Percentiles rank a stretch among this genome's conserved stretches.
Evolutionary conservation across 2,329 filamentous ascomycete species (phyloP).

Genomic region (Lanzia echinophila): DNA sequence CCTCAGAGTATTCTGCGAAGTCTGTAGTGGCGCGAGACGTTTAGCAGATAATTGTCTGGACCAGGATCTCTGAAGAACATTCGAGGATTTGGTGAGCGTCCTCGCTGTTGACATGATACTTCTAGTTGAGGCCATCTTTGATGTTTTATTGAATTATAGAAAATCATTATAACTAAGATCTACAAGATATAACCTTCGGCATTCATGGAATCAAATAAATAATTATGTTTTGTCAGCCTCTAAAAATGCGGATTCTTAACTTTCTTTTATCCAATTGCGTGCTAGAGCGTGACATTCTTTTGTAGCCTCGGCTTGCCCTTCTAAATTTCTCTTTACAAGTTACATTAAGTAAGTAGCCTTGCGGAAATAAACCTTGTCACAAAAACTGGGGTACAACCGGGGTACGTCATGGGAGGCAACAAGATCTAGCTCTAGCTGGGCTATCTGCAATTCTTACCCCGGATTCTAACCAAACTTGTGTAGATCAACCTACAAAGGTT

Average conservation of each 20-base stretch:
- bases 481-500: too few relatives aligned
- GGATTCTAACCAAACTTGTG: too few relatives aligned
- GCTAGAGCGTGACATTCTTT: slow-evolving; percentile 10
- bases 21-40: slow-evolving; percentile 5
- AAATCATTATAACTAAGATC: background rate
- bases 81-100: slow-evolving; percentile 15
- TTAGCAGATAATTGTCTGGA: slow-evolving; percentile 14
- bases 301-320: too few relatives aligned
- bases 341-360: too few relatives aligned
- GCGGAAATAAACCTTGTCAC: too few relatives aligned
- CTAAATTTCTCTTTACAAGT: too few relatives aligned
- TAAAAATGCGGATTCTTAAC: background rate
- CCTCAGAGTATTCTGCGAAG: slow-evolving; percentile 12
- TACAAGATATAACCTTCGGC: background rate
- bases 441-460: background rate
- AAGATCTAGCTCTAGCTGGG: background rate
- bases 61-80: slow-evolving; percentile 13
- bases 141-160: background rate
- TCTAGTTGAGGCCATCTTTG: slow-evolving; percentile 23
- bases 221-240: slow-evolving; percentile 14
- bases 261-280: slow-evolving; percentile 14
- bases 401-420: background rate
- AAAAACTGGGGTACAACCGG: too few relatives aligned
- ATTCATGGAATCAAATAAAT: background rate
- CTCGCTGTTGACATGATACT: slow-evolving; percentile 18